Base-by-base conservation (phyloP, 352 stramenopile genomes). In the Blastocystis sp. region DNA sequence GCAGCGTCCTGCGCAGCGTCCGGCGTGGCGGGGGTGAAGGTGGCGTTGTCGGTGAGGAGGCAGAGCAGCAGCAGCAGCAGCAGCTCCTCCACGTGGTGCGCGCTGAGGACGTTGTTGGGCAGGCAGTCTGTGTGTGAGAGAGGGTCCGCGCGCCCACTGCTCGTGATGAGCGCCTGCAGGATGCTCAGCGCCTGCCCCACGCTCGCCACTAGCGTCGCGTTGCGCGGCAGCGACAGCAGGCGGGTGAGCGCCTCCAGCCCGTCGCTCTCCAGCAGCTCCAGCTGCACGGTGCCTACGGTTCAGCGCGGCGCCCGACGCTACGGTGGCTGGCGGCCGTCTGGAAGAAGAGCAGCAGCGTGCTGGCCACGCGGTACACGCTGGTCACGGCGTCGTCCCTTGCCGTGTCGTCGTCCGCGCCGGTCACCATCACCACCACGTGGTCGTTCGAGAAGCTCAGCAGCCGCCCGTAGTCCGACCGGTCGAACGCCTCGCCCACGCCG, bases 291-390 rank as follows among this genome's bases (percentile, higher is more conserved):
- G 4, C 21, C 74, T 84, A 84, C 64, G 41, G 34, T 56, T 11
- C 3, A 40, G 64, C 1, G 41, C 40, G 11, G 34, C 62, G 28
- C 4, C n/a, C 21, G 5, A 19, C 3, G 5, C 28, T 17, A 77
- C 66, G 11, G 23, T 61, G 66, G 7, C 4, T 34, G 17, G 21
- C 2, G 40, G n/a, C 34, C 23, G 40, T 23, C 48, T 81, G 53
- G 11, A 81, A 40, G 43, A 81, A 81, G 40, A 65, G 28, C 71
- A 81, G n/a, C 2, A 66, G n/a, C 11, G 45, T 81, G 45, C 65
- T 81, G 11, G 65, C 14, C 28, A 81, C 28, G 45, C 61, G 48
- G 48, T 81, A 81, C 14, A 81, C 43, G 14, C 21, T 65, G 14
- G 53, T 19, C 17, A 81, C 71, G n/a, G 41, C 71, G 43, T 81